phyloP scores from a whole-genome alignment of 768 basidiomycete genomes.

The Pleurotus giganteus region DNA sequence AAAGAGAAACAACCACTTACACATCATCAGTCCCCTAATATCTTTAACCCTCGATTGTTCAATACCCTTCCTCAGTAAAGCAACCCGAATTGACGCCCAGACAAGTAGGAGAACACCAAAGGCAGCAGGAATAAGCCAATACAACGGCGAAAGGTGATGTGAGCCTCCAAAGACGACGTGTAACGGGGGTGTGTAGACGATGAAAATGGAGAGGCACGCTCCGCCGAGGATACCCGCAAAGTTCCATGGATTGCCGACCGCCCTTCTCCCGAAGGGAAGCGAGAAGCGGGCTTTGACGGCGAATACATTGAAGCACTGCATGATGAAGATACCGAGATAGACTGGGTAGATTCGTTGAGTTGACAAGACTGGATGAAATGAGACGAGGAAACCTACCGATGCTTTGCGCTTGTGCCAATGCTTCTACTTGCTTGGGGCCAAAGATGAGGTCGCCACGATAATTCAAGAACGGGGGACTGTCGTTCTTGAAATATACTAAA shows the following conservation, averaged over 20 bases:
- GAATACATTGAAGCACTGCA: slow-evolving; percentile 70
- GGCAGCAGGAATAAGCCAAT: slow-evolving; percentile 65
- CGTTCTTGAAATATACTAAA: slow-evolving; percentile 45
- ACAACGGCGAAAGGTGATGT: slow-evolving; percentile 53
- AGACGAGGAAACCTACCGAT: slow-evolving; percentile 37
- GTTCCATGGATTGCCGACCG: slow-evolving; percentile 61
- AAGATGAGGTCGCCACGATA: slow-evolving; percentile 43
- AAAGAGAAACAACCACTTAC: slow-evolving; percentile 37
- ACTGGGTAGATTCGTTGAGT: slow-evolving; percentile 24
- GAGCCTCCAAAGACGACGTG: slow-evolving; percentile 69
- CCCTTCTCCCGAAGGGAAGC: slow-evolving; percentile 59
- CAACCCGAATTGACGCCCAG: slow-evolving; percentile 59
- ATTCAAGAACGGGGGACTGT: slow-evolving; percentile 56
- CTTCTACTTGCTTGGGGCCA: slow-evolving; percentile 52
- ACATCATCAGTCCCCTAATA: slow-evolving; percentile 70
- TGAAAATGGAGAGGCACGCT: slow-evolving; percentile 62
- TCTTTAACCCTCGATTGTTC: slow-evolving; percentile 58
- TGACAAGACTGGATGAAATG: not conserved
- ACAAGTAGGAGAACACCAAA: slow-evolving; percentile 55
- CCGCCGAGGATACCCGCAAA: slow-evolving; percentile 62
- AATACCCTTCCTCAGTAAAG: slow-evolving; percentile 53
- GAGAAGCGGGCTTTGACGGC: slow-evolving; percentile 64
- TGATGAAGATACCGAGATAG: slow-evolving; percentile 66
- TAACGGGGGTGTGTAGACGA: slow-evolving; percentile 67
- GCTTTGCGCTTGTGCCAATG: slow-evolving; percentile 58